Percentiles rank a stretch among this genome's conserved stretches.
phyloP scores from a whole-genome alignment of 345 rosid genomes.

The Cardamine resedifolia region DNA sequence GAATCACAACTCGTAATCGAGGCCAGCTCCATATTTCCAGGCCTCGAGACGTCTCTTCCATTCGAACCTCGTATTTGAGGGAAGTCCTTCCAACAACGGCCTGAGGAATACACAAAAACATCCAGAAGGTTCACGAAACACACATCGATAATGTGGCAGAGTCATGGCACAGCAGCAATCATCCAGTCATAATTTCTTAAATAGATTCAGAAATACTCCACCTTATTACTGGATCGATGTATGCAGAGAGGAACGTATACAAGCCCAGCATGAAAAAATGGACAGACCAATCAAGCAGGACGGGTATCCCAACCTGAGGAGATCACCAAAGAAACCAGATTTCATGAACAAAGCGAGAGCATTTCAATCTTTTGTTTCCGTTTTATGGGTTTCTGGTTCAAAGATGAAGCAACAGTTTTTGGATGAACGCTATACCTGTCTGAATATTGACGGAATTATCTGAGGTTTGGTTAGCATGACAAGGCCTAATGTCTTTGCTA shows the following conservation, averaged over 20 bases:
- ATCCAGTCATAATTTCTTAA: not conserved
- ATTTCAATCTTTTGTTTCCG: not conserved
- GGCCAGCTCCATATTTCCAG: constrained; percentile 85
- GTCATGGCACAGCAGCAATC: not conserved
- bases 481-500: constrained; percentile 88
- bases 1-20: constrained; percentile 71
- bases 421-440: constrained; percentile 52
- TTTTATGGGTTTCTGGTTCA: constrained; percentile 5
- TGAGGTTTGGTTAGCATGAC: constrained; percentile 87
- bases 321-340: constrained; percentile 13
- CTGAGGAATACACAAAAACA: constrained; percentile 39
- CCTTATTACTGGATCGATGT: constrained; percentile 75
- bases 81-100: constrained; percentile 51
- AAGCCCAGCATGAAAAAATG: constrained; percentile 84
- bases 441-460: constrained; percentile 78
- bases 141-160: not conserved
- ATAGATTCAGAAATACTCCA: constrained; percentile 25
- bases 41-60: constrained; percentile 85
- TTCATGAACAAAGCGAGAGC: not conserved
- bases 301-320: constrained; percentile 72
- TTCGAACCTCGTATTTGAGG: constrained; percentile 53
- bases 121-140: constrained; percentile 8
- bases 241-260: constrained; percentile 80
- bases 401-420: not conserved
- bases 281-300: constrained; percentile 78